Percentiles rank a stretch among this genome's conserved stretches.
Evolutionary conservation across 495 filamentous ascomycete genomes (phyloP).

Genomic region (Lichina pygmaea): DNA sequence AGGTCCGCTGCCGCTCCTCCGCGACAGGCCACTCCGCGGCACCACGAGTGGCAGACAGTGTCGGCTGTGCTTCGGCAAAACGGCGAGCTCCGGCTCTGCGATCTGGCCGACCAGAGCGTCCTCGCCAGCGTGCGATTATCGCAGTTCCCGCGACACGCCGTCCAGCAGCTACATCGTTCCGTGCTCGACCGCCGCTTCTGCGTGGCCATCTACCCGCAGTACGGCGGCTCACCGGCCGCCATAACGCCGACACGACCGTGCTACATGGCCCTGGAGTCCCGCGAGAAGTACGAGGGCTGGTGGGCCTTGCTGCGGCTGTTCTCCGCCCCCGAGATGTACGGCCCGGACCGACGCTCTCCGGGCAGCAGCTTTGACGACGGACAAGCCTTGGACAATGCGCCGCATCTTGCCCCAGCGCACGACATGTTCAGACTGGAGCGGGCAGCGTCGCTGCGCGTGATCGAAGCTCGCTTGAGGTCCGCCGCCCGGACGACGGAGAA

Average conservation of each 20-base stretch:
- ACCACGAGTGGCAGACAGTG: conserved; percentile 51
- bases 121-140: conserved; percentile 70
- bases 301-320: conserved; percentile 82
- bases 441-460: conserved; percentile 26
- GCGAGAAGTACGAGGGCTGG: conserved; percentile 89
- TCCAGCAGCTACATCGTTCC: conserved; percentile 73
- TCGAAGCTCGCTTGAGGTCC: conserved; percentile 28
- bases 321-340: conserved; percentile 80
- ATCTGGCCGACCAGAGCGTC: conserved; percentile 52
- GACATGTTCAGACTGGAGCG: conserved; percentile 45
- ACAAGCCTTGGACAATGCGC: conserved; percentile 6
- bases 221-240: conserved; percentile 35
- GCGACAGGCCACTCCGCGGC: conserved; percentile 23
- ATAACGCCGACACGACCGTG: conserved; percentile 41
- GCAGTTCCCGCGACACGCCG: conserved; percentile 63
- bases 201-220: conserved; percentile 74
- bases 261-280: conserved; percentile 66
- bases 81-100: conserved; percentile 74
- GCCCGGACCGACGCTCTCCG: conserved; percentile 10
- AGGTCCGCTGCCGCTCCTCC: too few relatives aligned
- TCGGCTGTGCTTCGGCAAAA: conserved; percentile 91
- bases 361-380: conserved; percentile 8
- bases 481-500: neutral
- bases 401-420: neutral
- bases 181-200: conserved; percentile 86